Evolutionary conservation across 495 filamentous ascomycete genomes (phyloP).

Genomic region (Immersiella caudata): DNA sequence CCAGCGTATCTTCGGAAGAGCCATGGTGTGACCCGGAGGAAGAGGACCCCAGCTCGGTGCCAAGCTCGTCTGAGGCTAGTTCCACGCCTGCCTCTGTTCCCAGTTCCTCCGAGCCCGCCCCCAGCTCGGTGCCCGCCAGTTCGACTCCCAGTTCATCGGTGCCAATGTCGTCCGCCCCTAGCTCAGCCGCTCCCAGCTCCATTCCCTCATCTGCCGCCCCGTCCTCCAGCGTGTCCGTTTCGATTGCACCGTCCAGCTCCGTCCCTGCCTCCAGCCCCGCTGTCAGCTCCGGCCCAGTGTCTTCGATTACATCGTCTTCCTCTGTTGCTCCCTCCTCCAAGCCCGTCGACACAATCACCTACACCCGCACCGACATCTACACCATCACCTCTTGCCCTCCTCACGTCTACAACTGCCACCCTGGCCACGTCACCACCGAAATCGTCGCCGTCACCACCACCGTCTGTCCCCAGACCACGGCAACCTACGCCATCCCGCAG

Average conservation of each 20-base stretch:
- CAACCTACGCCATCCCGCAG: conserved; percentile 25
- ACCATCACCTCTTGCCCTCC: conserved; percentile 64
- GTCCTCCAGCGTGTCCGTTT: background rate
- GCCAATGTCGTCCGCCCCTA: background rate
- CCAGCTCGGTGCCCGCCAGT: conserved; percentile 4
- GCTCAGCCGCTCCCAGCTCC: background rate
- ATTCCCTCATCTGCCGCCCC: background rate
- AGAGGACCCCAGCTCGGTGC: background rate
- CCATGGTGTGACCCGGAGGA: background rate
- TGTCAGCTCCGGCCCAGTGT: conserved; percentile 6
- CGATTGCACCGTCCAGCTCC: background rate
- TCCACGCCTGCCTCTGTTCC: conserved; percentile 2
- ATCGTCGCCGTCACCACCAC: conserved; percentile 31
- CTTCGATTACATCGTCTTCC: background rate
- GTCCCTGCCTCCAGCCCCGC: conserved; percentile 13
- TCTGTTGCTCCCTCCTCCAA: background rate
- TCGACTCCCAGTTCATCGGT: background rate
- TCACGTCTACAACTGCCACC: conserved; percentile 59
- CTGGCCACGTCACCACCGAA: conserved; percentile 33
- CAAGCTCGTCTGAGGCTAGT: background rate
- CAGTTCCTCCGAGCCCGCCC: background rate
- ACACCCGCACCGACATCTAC: conserved; percentile 54
- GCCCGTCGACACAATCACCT: conserved; percentile 26
- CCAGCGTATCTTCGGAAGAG: background rate
- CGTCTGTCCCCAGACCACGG: conserved; percentile 31